Percentiles rank a stretch among this genome's conserved stretches.
Evolutionary conservation across 225 moss, liverwort and hornwort species (phyloP).

Genomic region (Lunularia cruciata): DNA sequence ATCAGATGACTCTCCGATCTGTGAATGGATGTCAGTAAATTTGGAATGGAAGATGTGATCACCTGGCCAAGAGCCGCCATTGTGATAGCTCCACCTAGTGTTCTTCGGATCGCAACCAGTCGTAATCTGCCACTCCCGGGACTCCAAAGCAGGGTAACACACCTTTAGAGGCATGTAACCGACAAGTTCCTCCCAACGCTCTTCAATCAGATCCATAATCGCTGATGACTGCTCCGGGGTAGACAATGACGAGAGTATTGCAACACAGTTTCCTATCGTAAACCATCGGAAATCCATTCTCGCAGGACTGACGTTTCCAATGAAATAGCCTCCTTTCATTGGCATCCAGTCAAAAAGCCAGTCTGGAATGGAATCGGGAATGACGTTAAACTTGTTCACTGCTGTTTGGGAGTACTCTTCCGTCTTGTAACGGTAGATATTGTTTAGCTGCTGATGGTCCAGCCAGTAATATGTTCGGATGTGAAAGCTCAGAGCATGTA

Average conservation of each 20-base stretch:
- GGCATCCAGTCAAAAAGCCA: slow-evolving; percentile 97
- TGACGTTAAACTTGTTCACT: slow-evolving; percentile 94
- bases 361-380: slow-evolving; percentile 91
- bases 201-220: slow-evolving; percentile 91
- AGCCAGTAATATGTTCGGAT: slow-evolving; percentile 93
- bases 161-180: slow-evolving; percentile 93
- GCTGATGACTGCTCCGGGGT: slow-evolving; percentile 81
- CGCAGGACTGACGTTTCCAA: slow-evolving; percentile 94
- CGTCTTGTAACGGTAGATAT: slow-evolving; percentile 90
- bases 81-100: slow-evolving; percentile 97
- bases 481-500: slow-evolving; percentile 87
- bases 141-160: slow-evolving; percentile 81
- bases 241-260: slow-evolving; percentile 77
- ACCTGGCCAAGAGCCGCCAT: slow-evolving; percentile 98
- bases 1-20: too few relatives aligned
- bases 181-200: slow-evolving; percentile 82
- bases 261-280: slow-evolving; percentile 86
- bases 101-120: slow-evolving; percentile 97
- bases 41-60: neutral
- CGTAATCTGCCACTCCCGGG: slow-evolving; percentile 79
- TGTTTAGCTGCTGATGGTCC: slow-evolving; percentile 89
- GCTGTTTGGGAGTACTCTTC: slow-evolving; percentile 96
- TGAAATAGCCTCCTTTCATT: slow-evolving; percentile 86
- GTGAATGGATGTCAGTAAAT: neutral
- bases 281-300: slow-evolving; percentile 99